phyloP scores from a whole-genome alignment of 257 asterid species.

The Perilla frutescens region DNA sequence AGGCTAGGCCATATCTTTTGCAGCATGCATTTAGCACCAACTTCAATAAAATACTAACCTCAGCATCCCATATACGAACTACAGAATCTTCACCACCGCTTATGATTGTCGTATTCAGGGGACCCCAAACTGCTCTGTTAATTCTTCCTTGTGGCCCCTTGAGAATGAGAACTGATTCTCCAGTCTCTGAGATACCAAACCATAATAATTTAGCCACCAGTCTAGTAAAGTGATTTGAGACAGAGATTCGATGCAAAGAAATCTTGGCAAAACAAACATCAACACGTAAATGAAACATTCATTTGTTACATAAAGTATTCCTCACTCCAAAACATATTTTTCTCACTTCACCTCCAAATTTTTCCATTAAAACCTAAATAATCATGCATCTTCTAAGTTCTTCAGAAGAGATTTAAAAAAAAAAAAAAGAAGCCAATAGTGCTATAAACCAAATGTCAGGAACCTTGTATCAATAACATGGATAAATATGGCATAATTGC shows the following conservation, averaged over 20 bases:
- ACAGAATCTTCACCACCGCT: slow-evolving; percentile 90
- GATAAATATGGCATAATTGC: slow-evolving; percentile 10
- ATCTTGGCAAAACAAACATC: not conserved
- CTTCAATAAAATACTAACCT: slow-evolving; percentile 52
- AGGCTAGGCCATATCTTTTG: not conserved
- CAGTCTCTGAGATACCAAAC: slow-evolving; percentile 55
- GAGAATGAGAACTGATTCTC: slow-evolving; percentile 65
- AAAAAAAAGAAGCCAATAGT: not conserved
- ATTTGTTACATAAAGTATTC: not conserved
- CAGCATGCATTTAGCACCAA: no score
- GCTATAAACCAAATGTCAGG: not conserved
- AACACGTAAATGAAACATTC: not conserved
- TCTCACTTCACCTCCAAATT: not conserved
- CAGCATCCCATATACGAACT: slow-evolving; percentile 90
- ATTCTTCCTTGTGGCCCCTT: slow-evolving; percentile 92
- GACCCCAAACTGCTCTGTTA: slow-evolving; percentile 98
- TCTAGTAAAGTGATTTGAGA: slow-evolving; percentile 10
- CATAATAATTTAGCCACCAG: slow-evolving; percentile 14
- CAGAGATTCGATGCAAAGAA: not conserved
- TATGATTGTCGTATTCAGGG: slow-evolving; percentile 78
- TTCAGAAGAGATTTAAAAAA: not conserved
- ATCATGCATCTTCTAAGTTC: not conserved
- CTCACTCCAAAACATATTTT: not conserved
- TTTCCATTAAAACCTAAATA: not conserved
- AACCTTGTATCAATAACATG: not conserved